Evolutionary conservation across 257 asterid species (phyloP).

Genomic region (Forsythia viridissima): DNA sequence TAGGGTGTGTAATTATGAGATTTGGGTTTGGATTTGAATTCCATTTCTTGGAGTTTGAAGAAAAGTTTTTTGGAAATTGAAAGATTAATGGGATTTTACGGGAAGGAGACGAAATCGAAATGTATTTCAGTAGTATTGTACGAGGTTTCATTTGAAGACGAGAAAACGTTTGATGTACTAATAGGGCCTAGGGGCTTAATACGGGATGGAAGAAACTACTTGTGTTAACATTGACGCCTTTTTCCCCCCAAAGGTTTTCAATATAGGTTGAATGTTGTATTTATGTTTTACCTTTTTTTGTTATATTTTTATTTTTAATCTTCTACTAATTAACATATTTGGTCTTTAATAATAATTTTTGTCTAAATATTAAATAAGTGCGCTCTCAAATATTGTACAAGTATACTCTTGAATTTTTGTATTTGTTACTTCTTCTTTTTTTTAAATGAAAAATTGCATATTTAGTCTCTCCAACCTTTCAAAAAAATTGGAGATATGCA

Average conservation of each 20-base stretch:
- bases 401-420: too few species aligned
- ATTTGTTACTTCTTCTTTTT: too few species aligned
- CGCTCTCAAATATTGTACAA: too few species aligned
- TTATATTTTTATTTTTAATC: background rate
- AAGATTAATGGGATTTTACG: background rate
- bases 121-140: background rate
- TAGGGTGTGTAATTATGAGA: constrained; percentile 68
- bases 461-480: too few species aligned
- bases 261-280: too few species aligned
- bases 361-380: too few species aligned
- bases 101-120: background rate
- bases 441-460: too few species aligned
- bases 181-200: background rate
- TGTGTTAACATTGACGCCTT: background rate
- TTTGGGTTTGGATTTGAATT: constrained; percentile 54
- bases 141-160: constrained; percentile 2
- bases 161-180: background rate
- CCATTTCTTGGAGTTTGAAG: constrained; percentile 56
- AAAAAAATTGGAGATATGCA: too few species aligned
- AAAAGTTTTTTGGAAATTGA: constrained; percentile 21
- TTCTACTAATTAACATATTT: too few species aligned
- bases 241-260: too few species aligned
- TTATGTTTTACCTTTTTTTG: background rate
- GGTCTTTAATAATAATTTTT: too few species aligned
- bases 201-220: background rate